These are phyloP conservation scores for Torulaspora microellipsoides DNA, from an alignment of 805 yeast species.

Conservation along the genomic window DNA sequence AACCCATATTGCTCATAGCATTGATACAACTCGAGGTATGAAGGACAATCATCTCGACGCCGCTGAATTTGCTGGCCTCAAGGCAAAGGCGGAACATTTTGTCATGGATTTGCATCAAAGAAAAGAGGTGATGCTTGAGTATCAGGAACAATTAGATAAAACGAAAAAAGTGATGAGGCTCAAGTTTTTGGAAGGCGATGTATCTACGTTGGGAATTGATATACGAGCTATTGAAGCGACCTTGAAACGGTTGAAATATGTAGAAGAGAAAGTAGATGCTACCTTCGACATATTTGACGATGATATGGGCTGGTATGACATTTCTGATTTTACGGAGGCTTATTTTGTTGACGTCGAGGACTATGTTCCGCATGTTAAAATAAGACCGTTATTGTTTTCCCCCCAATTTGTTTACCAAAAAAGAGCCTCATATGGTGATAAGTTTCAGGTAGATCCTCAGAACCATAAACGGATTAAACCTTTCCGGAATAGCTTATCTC, in stretches of 20 bases:
- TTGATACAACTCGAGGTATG: constrained; percentile 31
- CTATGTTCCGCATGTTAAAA: constrained; percentile 41
- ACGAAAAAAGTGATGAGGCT: constrained; percentile 48
- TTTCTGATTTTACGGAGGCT: constrained; percentile 57
- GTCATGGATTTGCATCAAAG: constrained; percentile 65
- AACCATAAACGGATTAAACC: constrained; percentile 38
- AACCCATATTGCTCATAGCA: constrained; percentile 59
- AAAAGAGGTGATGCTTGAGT: constrained; percentile 44
- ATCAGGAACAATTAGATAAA: constrained; percentile 43
- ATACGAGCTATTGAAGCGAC: constrained; percentile 50
- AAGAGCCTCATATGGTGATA: constrained; percentile 49
- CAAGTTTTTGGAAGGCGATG: constrained; percentile 64
- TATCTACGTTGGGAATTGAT: constrained; percentile 52
- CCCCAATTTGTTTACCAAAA: constrained; percentile 68
- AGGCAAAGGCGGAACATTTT: constrained; percentile 53
- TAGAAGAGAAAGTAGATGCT: constrained; percentile 17
- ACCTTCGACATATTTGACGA: constrained; percentile 44
- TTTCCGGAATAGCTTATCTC: constrained; percentile 53
- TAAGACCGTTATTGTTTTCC: constrained; percentile 60
- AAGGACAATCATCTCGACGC: constrained; percentile 15
- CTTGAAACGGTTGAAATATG: constrained; percentile 34
- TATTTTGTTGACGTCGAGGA: constrained; percentile 39
- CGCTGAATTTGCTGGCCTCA: constrained; percentile 63
- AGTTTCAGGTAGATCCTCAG: constrained; percentile 37
- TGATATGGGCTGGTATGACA: constrained; percentile 59